Percentiles rank a stretch among this genome's conserved stretches.
Conservation (phyloP, 192 early-diverging fungal genomes). For the Geranomyces variabilis region DNA sequence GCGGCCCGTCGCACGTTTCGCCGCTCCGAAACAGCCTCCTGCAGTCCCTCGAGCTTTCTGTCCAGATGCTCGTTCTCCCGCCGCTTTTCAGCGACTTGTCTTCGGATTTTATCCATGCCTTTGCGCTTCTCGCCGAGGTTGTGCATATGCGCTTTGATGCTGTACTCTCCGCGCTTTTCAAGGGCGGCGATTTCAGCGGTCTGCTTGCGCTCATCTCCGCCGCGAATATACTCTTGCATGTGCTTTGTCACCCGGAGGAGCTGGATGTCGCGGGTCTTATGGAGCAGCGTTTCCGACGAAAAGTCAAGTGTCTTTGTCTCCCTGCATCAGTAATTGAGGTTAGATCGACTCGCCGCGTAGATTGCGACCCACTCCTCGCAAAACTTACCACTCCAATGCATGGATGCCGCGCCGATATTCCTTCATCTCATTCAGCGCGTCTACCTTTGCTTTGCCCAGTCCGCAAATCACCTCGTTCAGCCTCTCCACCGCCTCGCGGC, state of each 20-base stretch:
- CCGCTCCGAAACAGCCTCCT: slow-evolving; percentile 47
- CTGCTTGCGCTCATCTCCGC: slow-evolving; percentile 60
- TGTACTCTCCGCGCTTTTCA: slow-evolving; percentile 57
- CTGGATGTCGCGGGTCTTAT: slow-evolving; percentile 62
- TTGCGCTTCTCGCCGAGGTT: slow-evolving; percentile 49
- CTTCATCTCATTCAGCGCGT: slow-evolving; percentile 66
- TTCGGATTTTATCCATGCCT: slow-evolving; percentile 36
- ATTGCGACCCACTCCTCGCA: background rate
- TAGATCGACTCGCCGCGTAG: no score
- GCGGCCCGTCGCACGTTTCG: slow-evolving; percentile 39
- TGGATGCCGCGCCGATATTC: slow-evolving; percentile 67
- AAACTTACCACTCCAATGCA: slow-evolving; percentile 62
- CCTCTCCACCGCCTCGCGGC: slow-evolving; percentile 54
- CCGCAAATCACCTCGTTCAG: slow-evolving; percentile 56
- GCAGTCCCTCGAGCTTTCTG: slow-evolving; percentile 33
- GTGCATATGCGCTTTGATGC: slow-evolving; percentile 49
- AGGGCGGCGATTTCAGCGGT: slow-evolving; percentile 53
- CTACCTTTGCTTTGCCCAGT: slow-evolving; percentile 59
- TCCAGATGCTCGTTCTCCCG: slow-evolving; percentile 51
- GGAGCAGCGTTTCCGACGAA: slow-evolving; percentile 61
- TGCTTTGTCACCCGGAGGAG: slow-evolving; percentile 64
- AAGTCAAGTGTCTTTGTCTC: slow-evolving; percentile 69
- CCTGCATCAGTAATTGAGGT: slow-evolving; percentile 43
- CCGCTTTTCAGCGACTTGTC: slow-evolving; percentile 48
- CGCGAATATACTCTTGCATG: slow-evolving; percentile 65